These are phyloP conservation scores for Niebla homalea DNA, from an alignment of 495 filamentous ascomycete species.

Conservation along the genomic window DNA sequence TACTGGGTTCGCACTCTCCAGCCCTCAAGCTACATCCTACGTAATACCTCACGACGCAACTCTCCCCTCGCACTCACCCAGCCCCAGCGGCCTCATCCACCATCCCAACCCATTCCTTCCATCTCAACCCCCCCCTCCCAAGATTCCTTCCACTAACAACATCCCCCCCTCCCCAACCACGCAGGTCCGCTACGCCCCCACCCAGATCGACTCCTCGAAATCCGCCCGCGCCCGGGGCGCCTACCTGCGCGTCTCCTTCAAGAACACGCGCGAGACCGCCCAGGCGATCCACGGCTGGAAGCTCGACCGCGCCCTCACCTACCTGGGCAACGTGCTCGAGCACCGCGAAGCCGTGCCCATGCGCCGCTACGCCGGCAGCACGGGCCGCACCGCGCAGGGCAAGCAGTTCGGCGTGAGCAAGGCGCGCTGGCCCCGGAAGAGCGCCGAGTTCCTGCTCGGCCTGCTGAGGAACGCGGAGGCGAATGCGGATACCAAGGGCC, in stretches of 20 bases:
- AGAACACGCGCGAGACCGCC: constrained; percentile 99
- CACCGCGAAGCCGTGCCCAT: constrained; percentile 95
- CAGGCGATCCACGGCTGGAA: constrained; percentile 99
- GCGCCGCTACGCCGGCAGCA: constrained; percentile 88
- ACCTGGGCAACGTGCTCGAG: constrained; percentile 91
- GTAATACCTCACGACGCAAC: not conserved
- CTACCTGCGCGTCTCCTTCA: constrained; percentile 98
- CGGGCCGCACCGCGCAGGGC: constrained; percentile 87
- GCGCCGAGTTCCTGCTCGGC: constrained; percentile 89
- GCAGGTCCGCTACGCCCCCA: constrained; percentile 96
- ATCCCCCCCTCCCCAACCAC: constrained; percentile 15
- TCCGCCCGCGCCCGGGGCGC: constrained; percentile 93
- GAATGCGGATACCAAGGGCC: constrained; percentile 97
- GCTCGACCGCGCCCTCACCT: constrained; percentile 80
- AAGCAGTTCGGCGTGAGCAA: constrained; percentile 95
- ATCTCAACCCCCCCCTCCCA: not conserved
- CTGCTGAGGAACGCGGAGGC: constrained; percentile 98
- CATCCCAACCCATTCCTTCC: not conserved
- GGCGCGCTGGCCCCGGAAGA: constrained; percentile 98
- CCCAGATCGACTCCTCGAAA: constrained; percentile 75
- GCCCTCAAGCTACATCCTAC: too few species aligned
- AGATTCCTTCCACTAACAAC: not conserved
- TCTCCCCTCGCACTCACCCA: not conserved
- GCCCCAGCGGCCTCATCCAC: too few species aligned
- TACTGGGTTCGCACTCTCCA: too few species aligned